These are phyloP conservation scores for Irpex sp. DNA, from an alignment of 1,284 basidiomycete genomes.

Conservation along the genomic window DNA sequence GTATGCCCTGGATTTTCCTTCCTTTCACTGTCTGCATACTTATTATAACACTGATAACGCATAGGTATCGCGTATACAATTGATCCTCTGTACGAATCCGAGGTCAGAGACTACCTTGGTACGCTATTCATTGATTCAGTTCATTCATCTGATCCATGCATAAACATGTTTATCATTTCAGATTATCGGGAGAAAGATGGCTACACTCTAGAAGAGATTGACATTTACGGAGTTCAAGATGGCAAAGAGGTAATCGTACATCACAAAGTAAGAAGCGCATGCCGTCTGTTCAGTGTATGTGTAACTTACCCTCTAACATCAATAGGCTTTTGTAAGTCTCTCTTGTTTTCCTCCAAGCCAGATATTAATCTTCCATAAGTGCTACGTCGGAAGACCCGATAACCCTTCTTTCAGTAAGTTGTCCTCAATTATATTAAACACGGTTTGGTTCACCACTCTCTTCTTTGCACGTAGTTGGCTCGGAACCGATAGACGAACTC, in stretches of 20 bases:
- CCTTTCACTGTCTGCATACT: too few species aligned
- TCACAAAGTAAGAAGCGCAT: slow-evolving; percentile 50
- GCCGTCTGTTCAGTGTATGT: neutral
- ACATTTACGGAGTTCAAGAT: slow-evolving; percentile 64
- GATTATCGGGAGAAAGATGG: slow-evolving; percentile 90
- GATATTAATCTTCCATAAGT: slow-evolving; percentile 45
- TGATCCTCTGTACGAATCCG: slow-evolving; percentile 75
- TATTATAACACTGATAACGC: neutral
- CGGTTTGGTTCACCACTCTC: neutral
- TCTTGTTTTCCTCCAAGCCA: neutral
- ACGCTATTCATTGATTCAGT: slow-evolving; percentile 22
- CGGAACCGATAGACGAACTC: slow-evolving; percentile 76
- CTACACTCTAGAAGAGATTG: slow-evolving; percentile 75
- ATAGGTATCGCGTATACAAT: slow-evolving; percentile 86
- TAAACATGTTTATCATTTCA: slow-evolving; percentile 28
- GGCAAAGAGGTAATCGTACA: slow-evolving; percentile 67
- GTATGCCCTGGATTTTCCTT: slow-evolving; percentile 37
- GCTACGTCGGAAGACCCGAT: slow-evolving; percentile 83
- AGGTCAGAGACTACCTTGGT: slow-evolving; percentile 89
- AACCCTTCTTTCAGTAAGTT: slow-evolving; percentile 82
- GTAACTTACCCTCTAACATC: too few species aligned
- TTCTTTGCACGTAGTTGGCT: slow-evolving; percentile 67
- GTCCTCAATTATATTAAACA: neutral
- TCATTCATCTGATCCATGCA: neutral
- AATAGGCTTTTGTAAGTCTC: slow-evolving; percentile 28